Evolutionary conservation across 805 yeast genomes (phyloP).

Genomic region (Kodamaea kakaduensis): DNA sequence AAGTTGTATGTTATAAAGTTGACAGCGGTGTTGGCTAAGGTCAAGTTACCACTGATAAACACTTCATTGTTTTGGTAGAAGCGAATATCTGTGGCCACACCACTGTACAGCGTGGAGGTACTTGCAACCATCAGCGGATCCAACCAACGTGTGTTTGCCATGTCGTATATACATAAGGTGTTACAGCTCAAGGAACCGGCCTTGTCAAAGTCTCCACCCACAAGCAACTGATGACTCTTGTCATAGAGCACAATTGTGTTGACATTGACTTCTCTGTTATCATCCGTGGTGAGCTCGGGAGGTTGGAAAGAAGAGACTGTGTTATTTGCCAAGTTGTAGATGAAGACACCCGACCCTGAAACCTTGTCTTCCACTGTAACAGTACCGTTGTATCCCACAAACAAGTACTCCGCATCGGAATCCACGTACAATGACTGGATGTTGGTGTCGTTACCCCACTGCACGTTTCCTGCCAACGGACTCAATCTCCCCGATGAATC

Average conservation of each 20-base stretch:
- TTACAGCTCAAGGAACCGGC: slow-evolving; percentile 58
- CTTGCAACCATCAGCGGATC: slow-evolving; percentile 28
- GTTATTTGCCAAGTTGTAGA: slow-evolving; percentile 46
- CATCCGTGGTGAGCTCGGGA: slow-evolving; percentile 39
- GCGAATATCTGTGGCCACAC: slow-evolving; percentile 51
- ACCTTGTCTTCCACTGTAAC: slow-evolving; percentile 19
- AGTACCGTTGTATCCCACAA: slow-evolving; percentile 45
- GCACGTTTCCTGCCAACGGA: slow-evolving; percentile 20
- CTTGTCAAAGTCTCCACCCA: slow-evolving; percentile 68
- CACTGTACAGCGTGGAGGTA: slow-evolving; percentile 31
- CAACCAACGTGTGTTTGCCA: slow-evolving; percentile 52
- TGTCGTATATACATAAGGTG: slow-evolving; percentile 63
- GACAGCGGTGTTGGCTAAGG: slow-evolving; percentile 29
- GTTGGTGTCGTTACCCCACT: slow-evolving; percentile 23
- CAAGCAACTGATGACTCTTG: slow-evolving; percentile 41
- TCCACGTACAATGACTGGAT: slow-evolving; percentile 36
- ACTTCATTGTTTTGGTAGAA: slow-evolving; percentile 39
- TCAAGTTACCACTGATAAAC: slow-evolving; percentile 51
- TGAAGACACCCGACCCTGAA: slow-evolving; percentile 42
- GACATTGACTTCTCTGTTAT: slow-evolving; percentile 38
- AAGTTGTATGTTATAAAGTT: slow-evolving; percentile 57
- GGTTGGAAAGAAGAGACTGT: slow-evolving; percentile 48
- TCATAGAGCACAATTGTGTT: slow-evolving; percentile 35
- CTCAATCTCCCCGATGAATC: slow-evolving; percentile 15
- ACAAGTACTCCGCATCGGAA: slow-evolving; percentile 29